Evolutionary conservation across 192 early-diverging fungal genomes (phyloP), one percentile per base, ranked within the genome.

Genomic region (Coemansia reversa): DNA sequence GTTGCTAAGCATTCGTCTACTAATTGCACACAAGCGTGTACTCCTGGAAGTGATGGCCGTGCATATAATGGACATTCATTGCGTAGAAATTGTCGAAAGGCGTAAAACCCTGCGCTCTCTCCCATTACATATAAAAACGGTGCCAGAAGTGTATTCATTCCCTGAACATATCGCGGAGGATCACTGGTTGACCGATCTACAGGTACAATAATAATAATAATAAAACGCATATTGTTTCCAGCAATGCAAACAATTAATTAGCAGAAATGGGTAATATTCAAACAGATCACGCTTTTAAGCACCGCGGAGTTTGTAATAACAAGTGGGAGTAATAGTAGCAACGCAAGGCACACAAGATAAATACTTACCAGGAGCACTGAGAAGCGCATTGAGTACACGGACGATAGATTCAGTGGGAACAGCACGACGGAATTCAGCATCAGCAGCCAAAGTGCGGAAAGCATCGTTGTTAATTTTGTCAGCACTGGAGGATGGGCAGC

Each of bases 81-180:
- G 65, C 89, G 90, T 58, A 98, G 88, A 64, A 98, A 94, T 20
- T 88, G 89, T 4, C 91, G 87, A 70, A 93, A 96, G 9, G 90
- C 84, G 66, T 87, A 93, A 59, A 93, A 96, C 6, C 92, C 93
- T 48, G 94, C 94, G 62, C 95, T 83, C 77, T 98, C 96, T 47
- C 91, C 87, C 90, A 98, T 90, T 0, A 89, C 88, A 62, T 88
- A 94, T 19, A 96, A 76, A 66, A 98, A 96, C 28, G 96, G 96
- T 16, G 93, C 93, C 48, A 85, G 83, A 49, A 96, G 82, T 42
- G 94, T 92, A 76, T 96, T 98, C 92, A 98, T 96, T 20, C 94
- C 94, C 74, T 94, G 94, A 20, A 96, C 94, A 75, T 98, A 94
- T 86, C 48, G 75, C 42, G 70, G 76, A 47, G 76, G 76, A 39